phyloP scores from a whole-genome alignment of 2,329 filamentous ascomycete genomes.

The Fusarium subglutinans region DNA sequence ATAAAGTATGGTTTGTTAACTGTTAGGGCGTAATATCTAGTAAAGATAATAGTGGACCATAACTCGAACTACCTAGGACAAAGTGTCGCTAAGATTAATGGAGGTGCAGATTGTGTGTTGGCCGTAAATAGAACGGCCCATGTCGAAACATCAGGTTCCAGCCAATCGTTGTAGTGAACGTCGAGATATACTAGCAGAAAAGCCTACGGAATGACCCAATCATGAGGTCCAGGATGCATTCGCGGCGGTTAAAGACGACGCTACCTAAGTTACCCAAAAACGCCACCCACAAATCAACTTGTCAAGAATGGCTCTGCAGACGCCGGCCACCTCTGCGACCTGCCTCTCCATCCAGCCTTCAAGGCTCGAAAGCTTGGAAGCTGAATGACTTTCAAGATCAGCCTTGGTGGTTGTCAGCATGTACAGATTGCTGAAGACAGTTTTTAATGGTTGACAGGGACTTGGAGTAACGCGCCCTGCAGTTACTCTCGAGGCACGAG shows the following conservation, averaged over 20 bases:
- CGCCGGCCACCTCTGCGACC: conserved; percentile 31
- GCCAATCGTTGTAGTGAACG: neutral
- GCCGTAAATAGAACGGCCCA: conserved; percentile 17
- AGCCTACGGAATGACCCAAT: neutral
- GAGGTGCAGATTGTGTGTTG: neutral
- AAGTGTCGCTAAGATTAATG: neutral
- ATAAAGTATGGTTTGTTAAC: neutral
- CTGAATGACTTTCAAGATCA: neutral
- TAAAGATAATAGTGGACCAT: neutral
- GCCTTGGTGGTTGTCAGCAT: neutral
- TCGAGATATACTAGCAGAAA: neutral
- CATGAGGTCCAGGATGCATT: neutral
- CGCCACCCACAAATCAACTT: conserved; percentile 10
- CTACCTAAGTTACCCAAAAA: neutral
- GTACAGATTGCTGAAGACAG: neutral
- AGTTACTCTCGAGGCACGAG: no score
- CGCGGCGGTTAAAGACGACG: conserved; percentile 5
- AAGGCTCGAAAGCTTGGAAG: neutral
- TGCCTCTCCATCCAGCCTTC: neutral
- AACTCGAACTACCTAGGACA: conserved; percentile 1
- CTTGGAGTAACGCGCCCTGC: neutral
- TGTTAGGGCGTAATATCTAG: neutral
- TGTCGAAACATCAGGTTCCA: neutral
- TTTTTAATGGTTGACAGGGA: neutral
- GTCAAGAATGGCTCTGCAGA: conserved; percentile 8